A percentile compares a stretch with the other conserved stretches of the same genome.
These are phyloP conservation scores for Amyloporia xantha DNA, from an alignment of 768 basidiomycete genomes.

Conservation along the genomic window DNA sequence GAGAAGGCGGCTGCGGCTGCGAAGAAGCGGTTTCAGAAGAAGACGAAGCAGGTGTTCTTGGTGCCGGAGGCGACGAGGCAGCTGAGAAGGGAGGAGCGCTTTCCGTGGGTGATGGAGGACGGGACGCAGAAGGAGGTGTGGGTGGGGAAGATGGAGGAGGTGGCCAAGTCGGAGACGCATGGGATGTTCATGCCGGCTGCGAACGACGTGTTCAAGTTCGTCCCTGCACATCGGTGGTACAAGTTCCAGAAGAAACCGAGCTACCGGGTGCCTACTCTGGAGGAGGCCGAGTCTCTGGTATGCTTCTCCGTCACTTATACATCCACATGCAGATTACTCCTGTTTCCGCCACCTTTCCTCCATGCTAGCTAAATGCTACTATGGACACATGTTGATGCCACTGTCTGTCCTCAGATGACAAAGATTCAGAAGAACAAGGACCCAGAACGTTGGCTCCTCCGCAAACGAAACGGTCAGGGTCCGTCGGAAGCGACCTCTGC, in stretches of 20 bases:
- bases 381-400: too few species aligned
- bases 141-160: conserved; percentile 79
- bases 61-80: conserved; percentile 74
- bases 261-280: conserved; percentile 62
- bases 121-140: conserved; percentile 63
- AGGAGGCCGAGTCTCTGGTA: conserved; percentile 64
- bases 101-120: conserved; percentile 92
- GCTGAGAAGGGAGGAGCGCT: conserved; percentile 77
- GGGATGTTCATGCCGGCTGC: conserved; percentile 83
- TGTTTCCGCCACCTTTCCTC: too few species aligned
- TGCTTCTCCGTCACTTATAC: conserved; percentile 14
- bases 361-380: too few species aligned
- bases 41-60: conserved; percentile 75
- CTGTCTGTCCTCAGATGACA: conserved; percentile 31
- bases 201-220: conserved; percentile 80
- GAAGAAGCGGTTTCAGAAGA: conserved; percentile 77
- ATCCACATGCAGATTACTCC: neutral
- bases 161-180: conserved; percentile 60
- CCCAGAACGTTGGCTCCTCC: conserved; percentile 63
- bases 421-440: conserved; percentile 69
- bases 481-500: conserved; percentile 58
- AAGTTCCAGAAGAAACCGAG: conserved; percentile 85
- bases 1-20: conserved; percentile 30
- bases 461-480: conserved; percentile 50
- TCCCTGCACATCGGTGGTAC: conserved; percentile 86